phyloP scores from a whole-genome alignment of 768 basidiomycete genomes.

The Nidularia sp. region DNA sequence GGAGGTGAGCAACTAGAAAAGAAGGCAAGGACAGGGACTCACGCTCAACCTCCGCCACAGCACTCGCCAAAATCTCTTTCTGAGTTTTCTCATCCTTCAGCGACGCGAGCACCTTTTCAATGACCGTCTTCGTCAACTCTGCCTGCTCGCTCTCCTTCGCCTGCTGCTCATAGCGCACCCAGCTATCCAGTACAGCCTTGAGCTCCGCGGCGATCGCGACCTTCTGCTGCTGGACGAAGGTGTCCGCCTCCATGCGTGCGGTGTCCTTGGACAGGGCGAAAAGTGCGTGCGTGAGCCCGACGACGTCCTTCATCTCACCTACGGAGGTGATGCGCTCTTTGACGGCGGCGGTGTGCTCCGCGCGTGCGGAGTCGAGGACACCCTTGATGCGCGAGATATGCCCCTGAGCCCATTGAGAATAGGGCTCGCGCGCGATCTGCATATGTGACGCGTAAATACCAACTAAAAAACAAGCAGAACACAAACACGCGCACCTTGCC shows the following conservation, averaged over 20 bases:
- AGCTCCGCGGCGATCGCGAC: slow-evolving; percentile 82
- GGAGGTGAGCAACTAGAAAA: neutral
- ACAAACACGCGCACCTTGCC: slow-evolving; percentile 55
- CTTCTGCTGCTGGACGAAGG: slow-evolving; percentile 90
- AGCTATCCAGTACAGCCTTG: slow-evolving; percentile 93
- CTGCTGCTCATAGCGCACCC: slow-evolving; percentile 98
- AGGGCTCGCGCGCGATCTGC: slow-evolving; percentile 79
- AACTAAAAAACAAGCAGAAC: neutral
- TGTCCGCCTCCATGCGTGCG: slow-evolving; percentile 82
- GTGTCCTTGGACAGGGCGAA: slow-evolving; percentile 96
- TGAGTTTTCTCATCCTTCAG: slow-evolving; percentile 88
- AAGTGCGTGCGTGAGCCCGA: slow-evolving; percentile 83
- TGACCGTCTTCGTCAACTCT: slow-evolving; percentile 83
- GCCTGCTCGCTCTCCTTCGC: slow-evolving; percentile 95
- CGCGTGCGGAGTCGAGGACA: slow-evolving; percentile 76
- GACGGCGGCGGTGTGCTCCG: slow-evolving; percentile 91
- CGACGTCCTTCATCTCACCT: slow-evolving; percentile 93
- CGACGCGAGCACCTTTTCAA: slow-evolving; percentile 80
- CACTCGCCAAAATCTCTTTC: slow-evolving; percentile 73
- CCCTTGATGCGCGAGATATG: slow-evolving; percentile 82
- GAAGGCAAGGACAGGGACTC: slow-evolving; percentile 23
- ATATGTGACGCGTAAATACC: slow-evolving; percentile 7
- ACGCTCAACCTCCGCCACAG: slow-evolving; percentile 92
- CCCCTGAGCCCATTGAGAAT: slow-evolving; percentile 87
- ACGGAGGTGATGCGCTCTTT: slow-evolving; percentile 90